Base-by-base conservation (phyloP, 2,329 filamentous ascomycete species). In the Colletotrichum sp. region DNA sequence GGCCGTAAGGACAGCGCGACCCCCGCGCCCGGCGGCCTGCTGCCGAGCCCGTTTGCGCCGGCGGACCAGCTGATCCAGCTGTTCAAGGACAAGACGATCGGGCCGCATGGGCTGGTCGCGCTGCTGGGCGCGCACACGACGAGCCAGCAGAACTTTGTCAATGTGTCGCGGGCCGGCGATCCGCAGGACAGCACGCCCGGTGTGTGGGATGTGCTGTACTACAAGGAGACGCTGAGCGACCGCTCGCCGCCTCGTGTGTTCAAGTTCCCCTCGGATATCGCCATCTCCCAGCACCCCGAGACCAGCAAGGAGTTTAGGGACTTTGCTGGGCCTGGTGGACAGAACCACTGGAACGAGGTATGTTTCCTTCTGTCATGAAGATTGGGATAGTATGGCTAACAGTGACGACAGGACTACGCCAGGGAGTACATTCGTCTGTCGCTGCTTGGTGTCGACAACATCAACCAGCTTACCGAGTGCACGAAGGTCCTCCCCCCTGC, bases 401-500 rank as follows among this genome's bases (percentile, higher is more conserved):
- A 18, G 28, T 6, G 7, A 13, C 2, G 1, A 52, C 15, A 87
- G 85, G 89, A 88, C 67, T 91, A 89, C 70, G 86, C 89, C 7
- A 84, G 85, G 48, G 89, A 88, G 18, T 91, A 91, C 78, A 85
- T 90, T 68, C 88, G 89, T 18, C 83, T 92, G n/a, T 89, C 87
- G 48, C 82, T 91, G 4, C 86, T 92, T n/a, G 90, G 90, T 4
- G 89, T 91, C 16, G 85, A 89, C 79, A 90, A 90, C 79, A 88
- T 91, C 81, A 91, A 91, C 80, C 80, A 84, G 39, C 82, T 91
- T 56, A 88, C 86, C 18, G 89, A 91, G 77, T 91, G 90, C 85
- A 89, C 88, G 12, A 86, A 88, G 78, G 88, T 89, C 1, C 81
- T 91, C 6, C 89, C 87, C 3, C 76, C 84, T 1, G 78, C 77